Base-by-base conservation (phyloP, 352 stramenopile species). In the Phytopythium aichiense region DNA sequence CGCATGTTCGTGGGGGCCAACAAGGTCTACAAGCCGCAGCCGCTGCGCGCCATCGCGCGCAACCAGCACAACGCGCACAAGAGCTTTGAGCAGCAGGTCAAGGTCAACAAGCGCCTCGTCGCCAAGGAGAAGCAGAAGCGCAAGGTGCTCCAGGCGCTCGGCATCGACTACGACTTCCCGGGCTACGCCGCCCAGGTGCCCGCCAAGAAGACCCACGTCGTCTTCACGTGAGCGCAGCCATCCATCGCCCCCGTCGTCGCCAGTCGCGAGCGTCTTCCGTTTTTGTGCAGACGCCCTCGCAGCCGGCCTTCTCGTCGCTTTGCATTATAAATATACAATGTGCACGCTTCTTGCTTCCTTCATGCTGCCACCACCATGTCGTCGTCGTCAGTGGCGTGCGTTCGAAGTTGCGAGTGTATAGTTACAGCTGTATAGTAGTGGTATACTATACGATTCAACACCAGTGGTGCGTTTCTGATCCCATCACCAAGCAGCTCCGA, bases 1-100 rank as follows among this genome's bases (percentile, higher is more conserved):
- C 72, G 72, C 69, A 89, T 97, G 80, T 97, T 97, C 60, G 69
- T 89, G 18, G 87, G 87, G 22, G 86, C 86, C 50, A 90, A 93
- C 79, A 91, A 90, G 72, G 65, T 62, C 37, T 97, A 94, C 66
- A 90, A 89, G 68, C 73, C 77, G 25, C 64, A 93, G 37, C 84
- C 85, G 23, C 84, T 81, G 65, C 65, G 71, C 50, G 71, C 82
- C 45, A 85, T 94, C 35, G 87, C 87, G 55, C 81, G 78, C 67
- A 91, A 91, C 62, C 64, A 76, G 54, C 79, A 91, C 71, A 95
- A 95, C 69, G 86, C 84, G 18, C 68, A 81, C 63, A 87, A 89
- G 70, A 83, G 75, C 61, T 89, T 80, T 70, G 81, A 94, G 61
- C 79, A 94, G 68, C 87, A 73, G 30, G 58, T 89, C 43, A 56